Conservation (phyloP, 2,329 filamentous ascomycete genomes). For the Beauveria brongniartii region DNA sequence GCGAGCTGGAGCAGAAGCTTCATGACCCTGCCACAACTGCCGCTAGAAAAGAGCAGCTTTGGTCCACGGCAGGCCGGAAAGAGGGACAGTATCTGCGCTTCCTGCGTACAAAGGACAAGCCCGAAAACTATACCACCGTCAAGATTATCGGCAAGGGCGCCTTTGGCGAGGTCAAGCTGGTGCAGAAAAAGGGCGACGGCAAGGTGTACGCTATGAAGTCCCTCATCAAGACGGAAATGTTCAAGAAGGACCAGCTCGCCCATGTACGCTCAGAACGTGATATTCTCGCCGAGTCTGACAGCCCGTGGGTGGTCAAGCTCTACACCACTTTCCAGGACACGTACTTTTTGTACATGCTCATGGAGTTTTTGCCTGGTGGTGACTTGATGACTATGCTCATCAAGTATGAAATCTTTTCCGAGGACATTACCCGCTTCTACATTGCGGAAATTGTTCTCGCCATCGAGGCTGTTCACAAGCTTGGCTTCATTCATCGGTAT, state of each 20-base stretch:
- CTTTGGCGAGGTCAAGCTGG: constrained; percentile 95
- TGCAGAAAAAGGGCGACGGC: constrained; percentile 91
- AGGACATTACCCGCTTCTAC: constrained; percentile 98
- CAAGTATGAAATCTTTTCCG: constrained; percentile 99
- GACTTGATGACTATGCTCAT: constrained; percentile 99
- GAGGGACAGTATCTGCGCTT: constrained; percentile 92
- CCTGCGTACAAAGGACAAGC: constrained; percentile 84
- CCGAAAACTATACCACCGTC: constrained; percentile 89
- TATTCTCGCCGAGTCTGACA: constrained; percentile 97
- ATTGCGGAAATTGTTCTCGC: constrained; percentile 97
- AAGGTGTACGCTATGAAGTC: constrained; percentile 99
- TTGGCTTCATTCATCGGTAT: constrained; percentile 96
- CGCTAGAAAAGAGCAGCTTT: constrained; percentile 73
- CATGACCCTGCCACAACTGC: constrained; percentile 67
- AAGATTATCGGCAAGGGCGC: constrained; percentile 99
- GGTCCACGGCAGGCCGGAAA: constrained; percentile 74
- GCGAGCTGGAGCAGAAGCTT: constrained; percentile 82
- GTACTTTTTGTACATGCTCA: constrained; percentile 96
- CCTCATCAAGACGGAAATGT: constrained; percentile 98
- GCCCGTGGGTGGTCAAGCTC: constrained; percentile 97
- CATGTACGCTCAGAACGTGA: constrained; percentile 97
- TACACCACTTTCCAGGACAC: constrained; percentile 96
- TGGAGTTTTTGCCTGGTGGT: constrained; percentile 97
- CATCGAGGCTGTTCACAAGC: constrained; percentile 97
- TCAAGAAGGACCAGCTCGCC: constrained; percentile 96